These are phyloP conservation scores for Bipolaris gigantea DNA, from an alignment of 2,329 filamentous ascomycete species.

Conservation along the genomic window DNA sequence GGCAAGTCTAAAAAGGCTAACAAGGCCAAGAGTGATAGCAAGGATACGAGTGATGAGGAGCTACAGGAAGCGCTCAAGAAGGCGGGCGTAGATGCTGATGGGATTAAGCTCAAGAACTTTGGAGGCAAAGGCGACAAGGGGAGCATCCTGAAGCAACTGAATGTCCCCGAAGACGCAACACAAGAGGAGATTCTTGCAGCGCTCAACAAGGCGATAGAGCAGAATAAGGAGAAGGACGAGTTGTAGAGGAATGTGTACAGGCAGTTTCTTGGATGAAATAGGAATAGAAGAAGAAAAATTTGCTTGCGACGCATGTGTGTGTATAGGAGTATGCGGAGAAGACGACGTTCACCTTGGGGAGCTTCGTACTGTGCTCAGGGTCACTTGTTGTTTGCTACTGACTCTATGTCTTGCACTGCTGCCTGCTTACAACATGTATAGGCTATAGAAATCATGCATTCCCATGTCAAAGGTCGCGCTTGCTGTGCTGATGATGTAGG, in stretches of 20 bases:
- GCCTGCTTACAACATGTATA: background rate
- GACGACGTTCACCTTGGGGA: too few relatives aligned
- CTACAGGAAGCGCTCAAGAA: slow-evolving; percentile 35
- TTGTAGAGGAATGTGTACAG: slow-evolving; percentile 25
- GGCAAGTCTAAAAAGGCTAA: slow-evolving; percentile 28
- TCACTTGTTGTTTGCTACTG: too few relatives aligned
- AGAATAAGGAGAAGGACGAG: slow-evolving; percentile 11
- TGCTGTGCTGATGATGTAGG: background rate
- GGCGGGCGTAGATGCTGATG: slow-evolving; percentile 36
- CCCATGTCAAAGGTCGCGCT: background rate
- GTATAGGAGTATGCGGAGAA: background rate
- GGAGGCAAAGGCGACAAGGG: slow-evolving; percentile 25
- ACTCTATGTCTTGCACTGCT: background rate
- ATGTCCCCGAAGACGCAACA: slow-evolving; percentile 31
- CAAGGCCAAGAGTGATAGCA: slow-evolving; percentile 24
- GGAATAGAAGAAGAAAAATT: background rate
- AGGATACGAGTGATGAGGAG: slow-evolving; percentile 37
- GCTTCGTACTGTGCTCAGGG: too few relatives aligned
- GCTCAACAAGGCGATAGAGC: slow-evolving; percentile 46
- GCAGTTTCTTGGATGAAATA: background rate
- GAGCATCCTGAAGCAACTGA: slow-evolving; percentile 27
- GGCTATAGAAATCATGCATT: background rate
- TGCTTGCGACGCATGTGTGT: background rate
- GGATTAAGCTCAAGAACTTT: slow-evolving; percentile 26
- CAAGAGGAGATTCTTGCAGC: slow-evolving; percentile 52